Evolutionary conservation across 2,329 filamentous ascomycete species (phyloP).

Genomic region (Chaetoscypha palmicola): DNA sequence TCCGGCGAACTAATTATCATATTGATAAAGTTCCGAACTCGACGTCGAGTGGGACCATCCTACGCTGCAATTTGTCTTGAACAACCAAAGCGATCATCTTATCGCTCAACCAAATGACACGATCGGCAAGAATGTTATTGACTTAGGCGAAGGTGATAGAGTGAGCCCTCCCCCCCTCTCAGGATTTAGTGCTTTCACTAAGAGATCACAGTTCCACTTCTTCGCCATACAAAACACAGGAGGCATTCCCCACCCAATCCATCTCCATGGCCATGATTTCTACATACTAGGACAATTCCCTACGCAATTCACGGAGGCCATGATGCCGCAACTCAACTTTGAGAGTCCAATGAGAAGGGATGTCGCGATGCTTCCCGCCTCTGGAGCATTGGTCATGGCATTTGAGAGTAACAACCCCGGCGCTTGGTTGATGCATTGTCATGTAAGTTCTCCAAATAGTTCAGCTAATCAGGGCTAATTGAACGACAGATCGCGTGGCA

Average conservation of each 20-base stretch:
- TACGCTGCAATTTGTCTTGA: not conserved
- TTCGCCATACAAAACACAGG: constrained; percentile 3
- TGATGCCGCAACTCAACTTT: not conserved
- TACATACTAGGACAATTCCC: constrained; percentile 1
- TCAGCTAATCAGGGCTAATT: not conserved
- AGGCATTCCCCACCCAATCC: not conserved
- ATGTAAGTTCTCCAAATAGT: constrained; percentile 14
- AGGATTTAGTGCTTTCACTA: not conserved
- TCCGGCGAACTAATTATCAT: not conserved
- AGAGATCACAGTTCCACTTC: constrained; percentile 2
- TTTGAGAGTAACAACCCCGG: constrained; percentile 7
- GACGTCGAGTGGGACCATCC: not conserved
- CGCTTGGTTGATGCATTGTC: constrained; percentile 7
- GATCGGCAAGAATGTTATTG: not conserved
- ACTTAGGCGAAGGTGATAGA: not conserved
- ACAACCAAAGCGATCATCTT: not conserved
- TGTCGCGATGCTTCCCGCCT: not conserved
- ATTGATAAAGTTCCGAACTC: not conserved
- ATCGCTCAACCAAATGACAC: not conserved
- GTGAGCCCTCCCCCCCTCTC: not conserved
- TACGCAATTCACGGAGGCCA: not conserved
- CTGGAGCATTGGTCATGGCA: constrained; percentile 3
- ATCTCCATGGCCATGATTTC: constrained; percentile 6
- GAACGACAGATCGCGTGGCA: constrained; percentile 8
- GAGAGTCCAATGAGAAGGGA: constrained; percentile 4